Percentiles rank a stretch among this genome's conserved stretches.
phyloP scores from a whole-genome alignment of 257 asterid species.

The Fraxinus anomala region DNA sequence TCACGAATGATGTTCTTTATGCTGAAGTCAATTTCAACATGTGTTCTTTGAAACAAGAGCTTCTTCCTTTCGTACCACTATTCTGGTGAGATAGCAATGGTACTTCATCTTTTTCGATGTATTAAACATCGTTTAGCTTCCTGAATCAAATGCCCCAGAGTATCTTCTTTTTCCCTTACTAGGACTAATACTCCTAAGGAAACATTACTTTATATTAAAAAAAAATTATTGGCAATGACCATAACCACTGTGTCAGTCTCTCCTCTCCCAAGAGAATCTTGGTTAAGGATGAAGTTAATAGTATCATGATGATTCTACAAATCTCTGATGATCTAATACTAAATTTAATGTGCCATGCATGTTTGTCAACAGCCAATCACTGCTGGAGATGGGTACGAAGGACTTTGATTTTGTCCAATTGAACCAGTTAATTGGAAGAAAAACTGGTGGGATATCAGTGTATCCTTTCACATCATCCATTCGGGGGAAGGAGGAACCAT shows the following conservation, averaged over 20 bases:
- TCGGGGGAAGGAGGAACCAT: constrained; percentile 74
- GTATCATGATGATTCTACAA: constrained; percentile 10
- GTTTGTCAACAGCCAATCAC: constrained; percentile 74
- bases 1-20: constrained; percentile 95
- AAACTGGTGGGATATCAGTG: constrained; percentile 95
- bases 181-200: background rate
- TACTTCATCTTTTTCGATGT: background rate
- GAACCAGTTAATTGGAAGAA: constrained; percentile 92
- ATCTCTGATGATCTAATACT: constrained; percentile 4
- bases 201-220: background rate
- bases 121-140: background rate
- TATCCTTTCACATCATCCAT: constrained; percentile 89
- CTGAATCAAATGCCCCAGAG: constrained; percentile 1
- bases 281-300: background rate
- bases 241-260: background rate
- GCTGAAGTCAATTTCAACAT: constrained; percentile 94
- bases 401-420: constrained; percentile 90
- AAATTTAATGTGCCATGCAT: constrained; percentile 25
- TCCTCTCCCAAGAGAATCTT: background rate
- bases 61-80: constrained; percentile 93
- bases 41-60: constrained; percentile 84
- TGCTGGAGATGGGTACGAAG: constrained; percentile 97
- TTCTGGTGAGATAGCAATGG: constrained; percentile 74
- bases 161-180: background rate
- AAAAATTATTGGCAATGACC: background rate